Evolutionary conservation across 2,329 filamentous ascomycete genomes (phyloP).

Genomic region (Penicillium sp.): DNA sequence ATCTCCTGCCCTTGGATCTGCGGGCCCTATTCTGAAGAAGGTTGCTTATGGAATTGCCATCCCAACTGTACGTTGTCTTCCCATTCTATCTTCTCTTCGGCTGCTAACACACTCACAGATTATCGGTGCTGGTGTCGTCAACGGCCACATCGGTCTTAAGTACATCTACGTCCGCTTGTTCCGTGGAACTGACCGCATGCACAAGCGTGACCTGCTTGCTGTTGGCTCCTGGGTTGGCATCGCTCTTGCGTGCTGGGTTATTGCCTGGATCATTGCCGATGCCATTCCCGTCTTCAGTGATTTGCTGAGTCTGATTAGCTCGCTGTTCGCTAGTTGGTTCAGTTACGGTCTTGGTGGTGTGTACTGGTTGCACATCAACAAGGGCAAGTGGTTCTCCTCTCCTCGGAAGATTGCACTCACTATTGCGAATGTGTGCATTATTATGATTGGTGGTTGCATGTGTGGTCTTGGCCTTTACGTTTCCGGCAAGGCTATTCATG

Average conservation of each 20-base stretch:
- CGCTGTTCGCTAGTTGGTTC: conserved; percentile 19
- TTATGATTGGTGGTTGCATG: conserved; percentile 35
- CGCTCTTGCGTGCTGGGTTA: conserved; percentile 55
- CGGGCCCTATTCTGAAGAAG: conserved; percentile 57
- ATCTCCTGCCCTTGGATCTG: conserved; percentile 66
- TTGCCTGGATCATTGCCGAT: conserved; percentile 67
- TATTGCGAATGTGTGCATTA: conserved; percentile 46
- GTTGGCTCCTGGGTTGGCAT: conserved; percentile 62
- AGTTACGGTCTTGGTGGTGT: conserved; percentile 43
- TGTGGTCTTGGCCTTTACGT: conserved; percentile 31
- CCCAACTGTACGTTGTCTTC: conserved; percentile 51
- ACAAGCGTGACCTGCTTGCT: conserved; percentile 50
- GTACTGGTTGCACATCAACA: conserved; percentile 53
- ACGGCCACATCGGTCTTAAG: conserved; percentile 64
- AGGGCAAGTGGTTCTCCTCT: conserved; percentile 42
- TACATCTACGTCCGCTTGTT: conserved; percentile 66
- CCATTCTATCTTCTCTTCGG: background rate
- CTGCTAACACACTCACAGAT: conserved; percentile 43
- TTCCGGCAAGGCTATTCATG: conserved; percentile 23
- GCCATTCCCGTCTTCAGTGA: conserved; percentile 68
- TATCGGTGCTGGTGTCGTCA: conserved; percentile 68
- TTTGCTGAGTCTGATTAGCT: conserved; percentile 59
- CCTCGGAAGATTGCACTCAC: conserved; percentile 48
- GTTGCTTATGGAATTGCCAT: conserved; percentile 67
- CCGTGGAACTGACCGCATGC: conserved; percentile 56